Evolutionary conservation across 768 basidiomycete genomes (phyloP), one percentile per base, ranked within the genome.

Genomic region (Leccinum longicurvipes): DNA sequence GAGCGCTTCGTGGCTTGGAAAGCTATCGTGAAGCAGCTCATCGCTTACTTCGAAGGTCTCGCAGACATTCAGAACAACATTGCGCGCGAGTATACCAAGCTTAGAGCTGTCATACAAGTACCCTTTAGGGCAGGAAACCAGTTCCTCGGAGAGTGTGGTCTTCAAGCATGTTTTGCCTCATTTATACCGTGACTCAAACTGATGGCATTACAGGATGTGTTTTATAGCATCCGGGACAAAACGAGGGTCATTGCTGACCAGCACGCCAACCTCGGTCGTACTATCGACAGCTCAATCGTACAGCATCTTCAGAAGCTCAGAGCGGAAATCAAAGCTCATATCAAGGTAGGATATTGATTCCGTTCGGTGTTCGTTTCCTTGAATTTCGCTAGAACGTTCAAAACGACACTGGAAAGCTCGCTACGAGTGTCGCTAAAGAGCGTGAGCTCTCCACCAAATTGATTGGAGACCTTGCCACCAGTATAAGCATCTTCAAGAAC

Each of bases 251-350:
- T 98, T 60, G 93, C 97, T 0, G 97, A 98, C 74, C 92, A 96
- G 53, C 95, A 98, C 66, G 93, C 95, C 11, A 96, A 94, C 67
- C 83, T 99, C 9, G 96, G 95, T 2, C 85, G 93, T 29, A 98
- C 97, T 6, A 89, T 99, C 67, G 95, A 99, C 62, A 89, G 88
- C 29, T 96, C 93, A 5, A 98, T 98, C 66, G 96, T 99, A 2
- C 94, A 98, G 71, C 97, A 98, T 70, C 81, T 99, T 9, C 89
- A 97, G 73, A 98, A 98, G 73, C 81, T 98, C n/a, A 77, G 88
- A 28, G 77, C 84, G 2, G 97, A 99, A 73, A 93, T 99, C 72
- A 98, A 98, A 74, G 96, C 95, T 2, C 97, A 99, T 72, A 89
- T 99, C 70, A 94, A 91, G 83, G 92, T 90, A 42, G 21, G 64